Evolutionary conservation across 2,329 filamentous ascomycete species (phyloP), one percentile per base, ranked within the genome.

Genomic region (Venturia carpophila): DNA sequence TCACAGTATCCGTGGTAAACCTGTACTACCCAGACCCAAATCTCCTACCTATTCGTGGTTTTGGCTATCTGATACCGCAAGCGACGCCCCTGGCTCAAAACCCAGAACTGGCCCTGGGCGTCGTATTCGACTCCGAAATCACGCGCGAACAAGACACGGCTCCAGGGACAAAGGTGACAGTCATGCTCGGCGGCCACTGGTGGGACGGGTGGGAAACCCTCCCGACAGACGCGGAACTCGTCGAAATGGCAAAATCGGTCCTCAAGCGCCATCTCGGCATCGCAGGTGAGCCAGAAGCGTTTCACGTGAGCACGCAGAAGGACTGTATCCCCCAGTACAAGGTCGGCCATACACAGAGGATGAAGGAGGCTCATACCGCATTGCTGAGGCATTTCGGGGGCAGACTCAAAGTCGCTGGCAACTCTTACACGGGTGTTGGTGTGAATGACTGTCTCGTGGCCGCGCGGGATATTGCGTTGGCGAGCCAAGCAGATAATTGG

Each of bases 141-240:
- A 66, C 64, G 13, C 19, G 24, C 7, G 62, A 43, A 21, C 80
- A 84, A 69, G 84, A 88, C 72, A 79, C 77, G 4, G 80, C 75
- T 1, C 72, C 74, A 0, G 91, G 90, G 30, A 96, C 91, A 17
- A 96, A 96, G 75, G 77, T 97, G 64, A 96, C 93, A 19, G 90
- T 97, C 70, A 96, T 99, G 86, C 80, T 99, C 65, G 94, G 94
- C 66, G 94, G 94, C 1, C 92, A 97, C 77, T 91, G 90, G 83
- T 97, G 91, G 91, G 82, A 91, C 73, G 83, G 79, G 66, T 86
- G 82, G 79, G 71, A 75, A 1, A 77, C 79, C 47, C 84, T 84
- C 66, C 92, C 91, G 0, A 78, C 83, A 62, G 81, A 87, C 67
- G 79, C 87, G 17, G 82, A 89, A 69, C 91, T 86, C 19, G 78